phyloP scores from a whole-genome alignment of 208 protist genomes.

The Zelonia costaricensis region DNA sequence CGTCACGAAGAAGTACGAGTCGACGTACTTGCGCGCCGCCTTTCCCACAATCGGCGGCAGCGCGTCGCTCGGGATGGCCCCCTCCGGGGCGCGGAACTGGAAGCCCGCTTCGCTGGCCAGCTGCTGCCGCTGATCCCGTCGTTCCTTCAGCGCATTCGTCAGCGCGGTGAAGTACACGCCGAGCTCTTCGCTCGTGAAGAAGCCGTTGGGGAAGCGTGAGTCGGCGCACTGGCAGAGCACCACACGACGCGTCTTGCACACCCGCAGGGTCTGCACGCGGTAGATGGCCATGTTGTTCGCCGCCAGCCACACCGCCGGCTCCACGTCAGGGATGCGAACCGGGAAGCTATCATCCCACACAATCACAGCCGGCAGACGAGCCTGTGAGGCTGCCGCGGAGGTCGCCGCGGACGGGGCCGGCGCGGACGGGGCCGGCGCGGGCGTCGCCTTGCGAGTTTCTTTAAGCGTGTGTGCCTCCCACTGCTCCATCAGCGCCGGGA shows the following conservation, averaged over 20 bases:
- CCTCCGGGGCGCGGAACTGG: not conserved
- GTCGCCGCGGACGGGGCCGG: not conserved
- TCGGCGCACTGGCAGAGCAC: conserved; percentile 45
- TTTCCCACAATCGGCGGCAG: conserved; percentile 45
- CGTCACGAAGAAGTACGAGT: conserved; percentile 65
- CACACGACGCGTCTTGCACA: conserved; percentile 42
- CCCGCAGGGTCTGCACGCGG: conserved; percentile 40
- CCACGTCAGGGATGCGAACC: conserved; percentile 28
- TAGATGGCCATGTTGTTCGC: conserved; percentile 44
- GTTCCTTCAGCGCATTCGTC: conserved; percentile 13
- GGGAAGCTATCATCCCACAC: conserved; percentile 86
- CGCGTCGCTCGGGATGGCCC: not conserved
- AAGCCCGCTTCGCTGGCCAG: not conserved
- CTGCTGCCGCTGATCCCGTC: conserved; percentile 12
- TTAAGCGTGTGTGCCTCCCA: conserved; percentile 44
- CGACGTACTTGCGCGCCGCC: conserved; percentile 32
- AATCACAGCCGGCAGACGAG: conserved; percentile 39
- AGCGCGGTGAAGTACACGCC: conserved; percentile 30
- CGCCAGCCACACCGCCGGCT: conserved; percentile 55
- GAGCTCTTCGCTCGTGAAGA: conserved; percentile 33
- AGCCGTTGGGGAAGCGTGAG: conserved; percentile 36
- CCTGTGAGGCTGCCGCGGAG: not conserved
- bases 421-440: not conserved
- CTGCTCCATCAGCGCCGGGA: conserved; percentile 61
- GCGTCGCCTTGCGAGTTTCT: not conserved